Percentiles rank a stretch among this genome's conserved stretches.
Evolutionary conservation across 2,329 filamentous ascomycete species (phyloP).

Genomic region (Blumeria hordei): DNA sequence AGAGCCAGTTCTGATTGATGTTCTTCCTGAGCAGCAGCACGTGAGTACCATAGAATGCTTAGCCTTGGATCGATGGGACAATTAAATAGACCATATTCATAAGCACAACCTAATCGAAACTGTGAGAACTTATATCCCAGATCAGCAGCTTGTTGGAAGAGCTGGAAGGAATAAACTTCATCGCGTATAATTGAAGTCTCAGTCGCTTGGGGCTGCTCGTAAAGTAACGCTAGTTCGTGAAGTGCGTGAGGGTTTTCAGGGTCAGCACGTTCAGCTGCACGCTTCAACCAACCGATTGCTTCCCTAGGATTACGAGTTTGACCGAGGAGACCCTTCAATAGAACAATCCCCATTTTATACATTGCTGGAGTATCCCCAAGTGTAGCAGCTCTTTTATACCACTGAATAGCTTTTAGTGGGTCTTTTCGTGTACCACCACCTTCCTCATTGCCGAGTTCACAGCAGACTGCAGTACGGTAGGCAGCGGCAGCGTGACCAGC

Average conservation of each 20-base stretch:
- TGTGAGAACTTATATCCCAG: constrained; percentile 91
- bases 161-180: constrained; percentile 51
- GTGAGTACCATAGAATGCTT: constrained; percentile 85
- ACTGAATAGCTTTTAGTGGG: constrained; percentile 83
- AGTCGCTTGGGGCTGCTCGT: constrained; percentile 28
- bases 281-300: constrained; percentile 77
- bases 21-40: constrained; percentile 76
- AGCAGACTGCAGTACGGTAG: constrained; percentile 89
- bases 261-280: constrained; percentile 72
- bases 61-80: constrained; percentile 60
- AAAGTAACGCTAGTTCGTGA: constrained; percentile 56
- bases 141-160: constrained; percentile 69
- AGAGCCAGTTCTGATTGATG: constrained; percentile 75
- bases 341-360: constrained; percentile 97
- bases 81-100: constrained; percentile 70
- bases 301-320: constrained; percentile 64
- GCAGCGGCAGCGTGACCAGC: constrained; percentile 64
- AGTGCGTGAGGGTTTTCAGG: constrained; percentile 81
- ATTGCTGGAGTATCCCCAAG: constrained; percentile 81
- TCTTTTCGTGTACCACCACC: constrained; percentile 83
- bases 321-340: constrained; percentile 79
- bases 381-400: constrained; percentile 84
- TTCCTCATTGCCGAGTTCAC: constrained; percentile 84
- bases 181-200: constrained; percentile 52
- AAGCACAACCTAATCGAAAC: constrained; percentile 67